Percentiles rank a stretch among this genome's conserved stretches.
phyloP scores from a whole-genome alignment of 2,329 filamentous ascomycete genomes.

The Byssothecium circinans region DNA sequence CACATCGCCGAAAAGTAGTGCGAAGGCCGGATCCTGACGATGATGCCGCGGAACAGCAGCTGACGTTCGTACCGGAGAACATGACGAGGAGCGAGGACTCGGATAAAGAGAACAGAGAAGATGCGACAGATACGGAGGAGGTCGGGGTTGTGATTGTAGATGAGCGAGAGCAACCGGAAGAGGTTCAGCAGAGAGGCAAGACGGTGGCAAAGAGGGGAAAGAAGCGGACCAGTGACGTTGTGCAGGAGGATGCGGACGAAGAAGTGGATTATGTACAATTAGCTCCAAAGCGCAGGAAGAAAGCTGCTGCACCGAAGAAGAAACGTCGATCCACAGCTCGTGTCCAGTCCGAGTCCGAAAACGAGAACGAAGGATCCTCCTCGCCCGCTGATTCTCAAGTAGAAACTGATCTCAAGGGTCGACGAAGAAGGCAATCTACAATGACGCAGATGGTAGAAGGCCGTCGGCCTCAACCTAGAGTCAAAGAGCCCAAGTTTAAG shows the following conservation, averaged over 20 bases:
- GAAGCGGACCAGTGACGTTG: conserved; percentile 19
- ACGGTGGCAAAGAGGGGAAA: conserved; percentile 11
- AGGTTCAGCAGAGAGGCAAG: not conserved
- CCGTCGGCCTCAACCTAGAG: conserved; percentile 20
- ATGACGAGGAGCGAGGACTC: conserved; percentile 24
- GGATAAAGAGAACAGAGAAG: conserved; percentile 6
- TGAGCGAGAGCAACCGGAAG: not conserved
- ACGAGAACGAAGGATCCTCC: conserved; percentile 4
- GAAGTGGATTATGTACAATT: conserved; percentile 7
- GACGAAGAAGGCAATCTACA: conserved; percentile 35
- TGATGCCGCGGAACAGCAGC: conserved; percentile 26
- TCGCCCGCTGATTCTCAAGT: conserved; percentile 1
- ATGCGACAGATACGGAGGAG: conserved; percentile 11
- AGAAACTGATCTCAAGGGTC: conserved; percentile 7
- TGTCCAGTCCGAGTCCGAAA: conserved; percentile 4
- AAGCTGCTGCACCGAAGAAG: conserved; percentile 3
- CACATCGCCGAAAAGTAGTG: conserved; percentile 31
- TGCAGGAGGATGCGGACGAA: conserved; percentile 8
- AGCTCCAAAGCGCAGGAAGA: conserved; percentile 26
- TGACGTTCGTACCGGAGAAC: conserved; percentile 32
- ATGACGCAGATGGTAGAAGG: conserved; percentile 40
- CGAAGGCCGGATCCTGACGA: conserved; percentile 18
- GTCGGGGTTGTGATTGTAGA: not conserved
- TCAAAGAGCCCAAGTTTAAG: conserved; percentile 28
- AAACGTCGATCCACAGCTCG: conserved; percentile 6